Evolutionary conservation across 306 rosid genomes (phyloP).

Genomic region (Arachis hypogaea): DNA sequence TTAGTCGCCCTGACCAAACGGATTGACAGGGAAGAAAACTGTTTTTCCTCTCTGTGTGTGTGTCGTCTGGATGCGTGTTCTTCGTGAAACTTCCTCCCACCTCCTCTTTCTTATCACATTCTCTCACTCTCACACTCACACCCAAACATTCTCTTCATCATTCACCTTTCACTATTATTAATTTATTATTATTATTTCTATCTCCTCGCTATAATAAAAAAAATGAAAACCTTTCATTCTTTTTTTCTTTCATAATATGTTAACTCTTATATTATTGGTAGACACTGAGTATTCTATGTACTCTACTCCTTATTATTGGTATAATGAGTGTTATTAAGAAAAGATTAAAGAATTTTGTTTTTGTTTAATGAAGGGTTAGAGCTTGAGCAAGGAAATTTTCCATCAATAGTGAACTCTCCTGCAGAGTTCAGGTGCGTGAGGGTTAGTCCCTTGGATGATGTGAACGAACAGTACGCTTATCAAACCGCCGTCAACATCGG

Average conservation of each 20-base stretch:
- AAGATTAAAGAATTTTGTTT: no score
- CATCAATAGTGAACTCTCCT: conserved; percentile 63
- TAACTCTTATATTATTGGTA: not conserved
- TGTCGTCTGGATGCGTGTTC: conserved; percentile 10
- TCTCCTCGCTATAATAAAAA: not conserved
- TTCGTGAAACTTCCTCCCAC: not conserved
- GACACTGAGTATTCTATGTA: no score
- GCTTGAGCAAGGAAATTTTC: conserved; percentile 71
- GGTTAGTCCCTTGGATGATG: conserved; percentile 69
- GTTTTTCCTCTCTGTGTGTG: conserved; percentile 37
- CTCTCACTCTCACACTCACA: conserved; percentile 37
- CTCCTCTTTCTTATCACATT: conserved; percentile 38
- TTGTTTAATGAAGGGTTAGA: conserved; percentile 22
- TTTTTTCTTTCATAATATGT: conserved; percentile 1
- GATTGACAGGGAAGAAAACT: conserved; percentile 52
- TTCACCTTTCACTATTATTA: conserved; percentile 1
- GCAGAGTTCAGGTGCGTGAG: conserved; percentile 85
- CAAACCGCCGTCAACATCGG: conserved; percentile 92
- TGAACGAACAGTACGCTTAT: conserved; percentile 79
- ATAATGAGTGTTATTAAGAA: no score
- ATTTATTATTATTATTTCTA: not conserved
- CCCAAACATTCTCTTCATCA: conserved; percentile 16
- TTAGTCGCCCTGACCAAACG: conserved; percentile 53
- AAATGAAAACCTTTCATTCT: not conserved
- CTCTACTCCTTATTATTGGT: no score